Percentiles rank a stretch among this genome's conserved stretches.
Conservation (phyloP, 129 eudicot species). For the Helichrysum umbraculigerum region DNA sequence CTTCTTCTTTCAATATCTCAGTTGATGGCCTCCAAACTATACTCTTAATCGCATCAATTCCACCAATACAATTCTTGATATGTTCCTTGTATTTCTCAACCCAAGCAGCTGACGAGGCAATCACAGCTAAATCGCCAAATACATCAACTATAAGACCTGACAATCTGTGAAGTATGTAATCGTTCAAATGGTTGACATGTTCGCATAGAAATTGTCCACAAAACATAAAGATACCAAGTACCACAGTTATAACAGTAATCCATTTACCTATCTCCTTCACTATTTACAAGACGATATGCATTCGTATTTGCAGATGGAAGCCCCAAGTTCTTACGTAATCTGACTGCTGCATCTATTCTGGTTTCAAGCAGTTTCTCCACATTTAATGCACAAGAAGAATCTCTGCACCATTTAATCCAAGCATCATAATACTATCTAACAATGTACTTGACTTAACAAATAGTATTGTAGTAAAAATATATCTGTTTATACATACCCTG, state of each 20-base stretch:
- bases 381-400: slow-evolving; percentile 74
- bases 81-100: slow-evolving; percentile 82
- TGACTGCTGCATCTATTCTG: slow-evolving; percentile 64
- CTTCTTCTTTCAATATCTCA: slow-evolving; percentile 94
- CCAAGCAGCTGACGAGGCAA: slow-evolving; percentile 99
- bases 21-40: slow-evolving; percentile 83
- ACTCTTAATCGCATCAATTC: slow-evolving; percentile 40
- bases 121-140: slow-evolving; percentile 80
- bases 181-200: neutral
- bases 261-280: slow-evolving; percentile 93
- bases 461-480: neutral
- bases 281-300: slow-evolving; percentile 93
- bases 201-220: neutral
- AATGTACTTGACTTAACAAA: neutral
- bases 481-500: slow-evolving; percentile 34
- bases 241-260: neutral
- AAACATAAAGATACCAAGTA: neutral
- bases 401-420: slow-evolving; percentile 51
- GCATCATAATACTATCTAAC: neutral
- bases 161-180: slow-evolving; percentile 45
- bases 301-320: slow-evolving; percentile 78
- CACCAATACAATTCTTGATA: slow-evolving; percentile 58
- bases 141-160: slow-evolving; percentile 95
- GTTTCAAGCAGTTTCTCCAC: slow-evolving; percentile 69
- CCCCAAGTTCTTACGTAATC: slow-evolving; percentile 62